phyloP scores from a whole-genome alignment of 805 yeast species.

The Nakazawaea ambrosiae region DNA sequence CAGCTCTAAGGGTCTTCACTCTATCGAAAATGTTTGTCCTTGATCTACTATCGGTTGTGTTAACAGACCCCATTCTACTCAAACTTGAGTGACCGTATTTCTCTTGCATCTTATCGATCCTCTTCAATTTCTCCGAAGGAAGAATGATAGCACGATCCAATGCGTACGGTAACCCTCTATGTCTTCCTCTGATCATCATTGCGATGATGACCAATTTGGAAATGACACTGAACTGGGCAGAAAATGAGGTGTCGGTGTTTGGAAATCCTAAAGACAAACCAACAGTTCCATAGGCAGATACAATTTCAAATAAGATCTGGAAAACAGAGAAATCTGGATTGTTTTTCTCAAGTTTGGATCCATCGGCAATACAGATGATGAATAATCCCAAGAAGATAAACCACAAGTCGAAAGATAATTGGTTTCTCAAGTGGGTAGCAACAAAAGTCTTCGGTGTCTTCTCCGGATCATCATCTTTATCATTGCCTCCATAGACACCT shows the following conservation, averaged over 20 bases:
- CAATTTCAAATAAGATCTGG: slow-evolving; percentile 74
- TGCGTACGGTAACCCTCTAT: slow-evolving; percentile 91
- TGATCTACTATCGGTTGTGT: slow-evolving; percentile 4
- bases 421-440: slow-evolving; percentile 84
- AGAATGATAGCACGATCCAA: slow-evolving; percentile 91
- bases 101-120: slow-evolving; percentile 54
- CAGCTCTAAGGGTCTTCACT: slow-evolving; percentile 7
- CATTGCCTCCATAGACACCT: slow-evolving; percentile 65
- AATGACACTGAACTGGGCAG: slow-evolving; percentile 60
- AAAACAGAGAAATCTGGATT: slow-evolving; percentile 56
- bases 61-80: slow-evolving; percentile 2
- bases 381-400: slow-evolving; percentile 81
- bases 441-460: slow-evolving; percentile 54
- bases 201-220: slow-evolving; percentile 83
- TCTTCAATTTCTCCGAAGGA: slow-evolving; percentile 60
- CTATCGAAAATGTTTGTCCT: slow-evolving; percentile 8
- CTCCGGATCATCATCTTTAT: slow-evolving; percentile 25
- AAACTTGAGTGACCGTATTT: slow-evolving; percentile 1
- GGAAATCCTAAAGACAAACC: slow-evolving; percentile 89
- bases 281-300: slow-evolving; percentile 95
- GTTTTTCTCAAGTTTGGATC: slow-evolving; percentile 43
- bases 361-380: slow-evolving; percentile 82
- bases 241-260: slow-evolving; percentile 55
- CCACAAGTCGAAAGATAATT: slow-evolving; percentile 93
- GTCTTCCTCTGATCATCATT: slow-evolving; percentile 91